Evolutionary conservation across 1,284 basidiomycete species (phyloP), one percentile per base, ranked within the genome.

Genomic region (Boletus austroedulis): DNA sequence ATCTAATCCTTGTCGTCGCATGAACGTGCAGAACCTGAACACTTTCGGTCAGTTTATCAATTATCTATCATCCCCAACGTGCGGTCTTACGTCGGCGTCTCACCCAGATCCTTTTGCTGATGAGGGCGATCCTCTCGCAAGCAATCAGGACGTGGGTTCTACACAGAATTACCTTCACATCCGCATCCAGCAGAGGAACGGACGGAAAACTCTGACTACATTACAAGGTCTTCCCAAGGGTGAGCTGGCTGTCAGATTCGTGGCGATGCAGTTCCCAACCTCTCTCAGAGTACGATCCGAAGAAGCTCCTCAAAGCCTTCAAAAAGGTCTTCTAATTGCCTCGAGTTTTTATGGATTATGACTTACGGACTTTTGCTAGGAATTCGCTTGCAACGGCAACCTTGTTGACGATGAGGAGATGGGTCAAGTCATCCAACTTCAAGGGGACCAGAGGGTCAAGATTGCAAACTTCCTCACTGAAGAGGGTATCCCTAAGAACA

Each of bases 381-480:
- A 98, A 81, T 98, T 99, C 70, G 97, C 97, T 62, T 99, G 97
- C 83, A 99, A 99, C 80, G 97, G 97, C 65, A 97, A 92, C 63
- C 84, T 99, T 70, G 93, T 98, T 67, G 93, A 97, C 64, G 94
- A 97, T 80, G 92, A 94, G 77, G 94, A 97, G 79, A 88, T 95
- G 78, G 97, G 97, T 59, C 86, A 96, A 79, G 93, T 99, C 73
- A 95, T 99, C 74, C 97, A 99, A 80, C 88, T 99, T 67, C 97
- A 99, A 77, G 97, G 97, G 66, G 97, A 99, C 79, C 97, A 99
- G 78, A 88, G 97, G 63, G 75, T 83, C 74, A 94, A 96, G 84
- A 95, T 97, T 70, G 85, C 85, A 67, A 83, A 81, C 60, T 96
- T 97, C 82, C 86, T 98, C 63, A 81, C 83, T 64, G 86, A 90